Base-by-base conservation (phyloP, 495 filamentous ascomycete species). In the Aspergillus campestris region DNA sequence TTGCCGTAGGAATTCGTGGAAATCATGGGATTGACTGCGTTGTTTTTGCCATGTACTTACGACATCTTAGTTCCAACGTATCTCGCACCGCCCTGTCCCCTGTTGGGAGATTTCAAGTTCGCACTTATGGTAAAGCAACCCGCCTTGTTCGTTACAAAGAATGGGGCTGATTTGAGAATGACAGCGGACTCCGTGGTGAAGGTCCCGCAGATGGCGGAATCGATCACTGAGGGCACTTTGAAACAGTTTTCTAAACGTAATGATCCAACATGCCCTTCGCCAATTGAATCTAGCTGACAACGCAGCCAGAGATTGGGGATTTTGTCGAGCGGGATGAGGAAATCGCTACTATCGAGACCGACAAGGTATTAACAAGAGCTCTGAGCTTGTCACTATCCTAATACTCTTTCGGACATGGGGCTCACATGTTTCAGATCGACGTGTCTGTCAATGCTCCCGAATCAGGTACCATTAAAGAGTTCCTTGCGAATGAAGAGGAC, bases 341-440 rank as follows among this genome's bases (percentile, higher is more conserved):
- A 64, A 92, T 99, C 60, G 94, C 92, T 28, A 95, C 94, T 31
- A 99, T 99, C 60, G 92, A 99, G 68, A 99, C 92, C n/a, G 94
- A 99, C 75, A 99, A 99, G 86, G 90, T 89, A 74, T 24, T 24
- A 24, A 24, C 18, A 24, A 24, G 18, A 2, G 18, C 18, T 24
- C 18, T 24, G 18, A 24, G 18, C 18, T 24, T 24, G 18, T 24
- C 18, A 24, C 18, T 24, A 24, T 24, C 18, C 18, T 24, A 24
- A 24, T 2, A 1, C 18, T 24, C 4, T 2, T 24, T 24, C 18
- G 18, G 4, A 4, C 18, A 24, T 24, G 18, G 18, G 4, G 31
- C 49, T 56, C 15, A 50, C 37, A 7, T 7, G 32, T 33, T 40
- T 1, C 55, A 94, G 89, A 95, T 96, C 61, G 91, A 96, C 55